Percentiles rank a stretch among this genome's conserved stretches.
Evolutionary conservation across 352 stramenopile species (phyloP).

Genomic region (Globisporangium spinosum): DNA sequence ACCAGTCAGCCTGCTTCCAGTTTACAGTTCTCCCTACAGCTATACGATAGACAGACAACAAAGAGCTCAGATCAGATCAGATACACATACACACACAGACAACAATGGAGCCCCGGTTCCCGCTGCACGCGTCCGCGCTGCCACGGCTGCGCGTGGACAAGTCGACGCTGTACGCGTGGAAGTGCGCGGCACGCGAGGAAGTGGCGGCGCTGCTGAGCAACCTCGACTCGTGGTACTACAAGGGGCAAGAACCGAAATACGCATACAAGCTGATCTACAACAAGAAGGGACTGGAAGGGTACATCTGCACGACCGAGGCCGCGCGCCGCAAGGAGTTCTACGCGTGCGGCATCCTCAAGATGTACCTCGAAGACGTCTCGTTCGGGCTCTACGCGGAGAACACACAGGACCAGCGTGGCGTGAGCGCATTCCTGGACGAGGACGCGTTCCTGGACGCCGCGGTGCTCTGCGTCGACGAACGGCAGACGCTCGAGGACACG

Average conservation of each 20-base stretch:
- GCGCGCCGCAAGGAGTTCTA: slow-evolving; percentile 15
- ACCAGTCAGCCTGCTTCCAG: too few species aligned
- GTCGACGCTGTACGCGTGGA: slow-evolving; percentile 10
- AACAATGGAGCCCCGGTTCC: slow-evolving; percentile 8
- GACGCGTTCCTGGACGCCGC: slow-evolving; percentile 35
- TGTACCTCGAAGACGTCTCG: slow-evolving; percentile 29
- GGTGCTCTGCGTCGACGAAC: slow-evolving; percentile 41
- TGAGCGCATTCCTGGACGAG: slow-evolving; percentile 25
- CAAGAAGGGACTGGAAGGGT: slow-evolving; percentile 35
- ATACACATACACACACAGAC: background rate
- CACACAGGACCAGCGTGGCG: slow-evolving; percentile 32
- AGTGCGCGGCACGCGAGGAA: slow-evolving; percentile 2
- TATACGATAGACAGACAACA: too few species aligned
- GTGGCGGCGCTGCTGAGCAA: slow-evolving; percentile 8
- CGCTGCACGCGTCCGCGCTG: slow-evolving; percentile 2
- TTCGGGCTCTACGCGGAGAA: slow-evolving; percentile 41
- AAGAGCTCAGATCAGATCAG: background rate
- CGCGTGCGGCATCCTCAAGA: slow-evolving; percentile 14
- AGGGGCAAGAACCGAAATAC: slow-evolving; percentile 11
- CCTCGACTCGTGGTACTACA: slow-evolving; percentile 19
- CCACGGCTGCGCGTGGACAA: slow-evolving; percentile 8
- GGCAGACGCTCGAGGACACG: slow-evolving; percentile 27
- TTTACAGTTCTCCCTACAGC: too few species aligned
- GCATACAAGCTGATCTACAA: slow-evolving; percentile 25
- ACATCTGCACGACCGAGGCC: slow-evolving; percentile 13